Base-by-base conservation (phyloP, 306 rosid species). In the Ziziphus jujuba region DNA sequence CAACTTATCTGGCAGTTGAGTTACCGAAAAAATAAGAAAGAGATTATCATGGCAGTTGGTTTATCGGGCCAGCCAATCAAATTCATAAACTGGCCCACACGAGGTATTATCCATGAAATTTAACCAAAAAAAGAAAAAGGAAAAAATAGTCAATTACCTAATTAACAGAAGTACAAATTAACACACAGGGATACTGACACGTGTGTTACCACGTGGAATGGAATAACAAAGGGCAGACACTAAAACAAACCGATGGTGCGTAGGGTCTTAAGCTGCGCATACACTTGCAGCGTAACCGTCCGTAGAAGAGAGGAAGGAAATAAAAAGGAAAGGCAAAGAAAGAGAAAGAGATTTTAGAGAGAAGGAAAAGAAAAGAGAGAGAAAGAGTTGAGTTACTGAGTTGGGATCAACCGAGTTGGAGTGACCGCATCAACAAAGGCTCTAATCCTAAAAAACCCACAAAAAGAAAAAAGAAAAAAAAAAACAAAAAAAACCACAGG, bases 261-360 rank as follows among this genome's bases (percentile, higher is more conserved):
- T 70, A 76, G 40, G 0, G 0, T 21, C 9, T n/a, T 79, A 79
- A 63, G 28, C 50, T 84, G 75, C 87, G 80, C 91, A 72, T 33
- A 65, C 10, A 87, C 78, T 74, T 83, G 89, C 89, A 84, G 91
- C 81, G 63, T 56, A 75, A 74, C 65, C 49, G 74, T 31, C 83
- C 6, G 72, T 70, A 56, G 77, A 72, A 61, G 77, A 61, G 77
- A 43, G 66, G 78, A 79, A 49, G 75, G 69, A 65, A 66, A 40
- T 22, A 58, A 38, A 56, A 66, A 48, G 73, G 55, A 15, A 45
- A 57, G 47, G 38, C 16, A 44, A 35, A 72, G 71, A 66, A 58
- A 70, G n/a, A 66, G 65, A n/a, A n/a, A 31, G 50, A 47, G 49
- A 36, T 58, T 25, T 56, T 25, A 70, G n/a, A 66, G 65, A 31